Evolutionary conservation across 352 stramenopile species (phyloP), one percentile per base, ranked within the genome.

Genomic region (Globisporangium parvum): DNA sequence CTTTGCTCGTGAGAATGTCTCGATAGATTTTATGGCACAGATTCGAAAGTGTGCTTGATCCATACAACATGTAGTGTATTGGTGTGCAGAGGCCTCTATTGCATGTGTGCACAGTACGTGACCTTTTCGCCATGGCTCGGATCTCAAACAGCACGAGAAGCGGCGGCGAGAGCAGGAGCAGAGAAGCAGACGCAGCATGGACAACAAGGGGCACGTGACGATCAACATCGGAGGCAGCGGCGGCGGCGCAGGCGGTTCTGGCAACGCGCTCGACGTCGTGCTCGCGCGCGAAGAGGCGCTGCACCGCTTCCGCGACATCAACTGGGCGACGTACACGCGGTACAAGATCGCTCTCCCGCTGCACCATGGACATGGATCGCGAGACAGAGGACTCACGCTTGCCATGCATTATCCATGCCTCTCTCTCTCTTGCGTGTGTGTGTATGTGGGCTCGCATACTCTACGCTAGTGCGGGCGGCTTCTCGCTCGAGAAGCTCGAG

Each of bases 321-420:
- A 95, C 65, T 95, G 85, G 85, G 82, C 77, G 52, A 92, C 82
- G 21, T 95, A 95, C 70, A 92, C 85, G 55, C 82, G 85, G 82
- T 92, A 68, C 2, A 47, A 47, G 46, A 37, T 45, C 28, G 53
- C 26, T 23, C 23, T 31, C 23, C 9, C 6, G 2, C 45, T 57
- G 20, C 21, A 20, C 20, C 39, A n/a, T 44, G 15, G n/a, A n/a
- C n/a, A n/a, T 20, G 1, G 5, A 44, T 18, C 20, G 39, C 20
- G 39, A 18, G 39, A 20, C 26, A 15, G 12, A 23, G 23, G 17
- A 6, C 24, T 28, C 14, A 21, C 18, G 18, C 39, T 8, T 41
- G 47, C 47, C 6, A 41, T 52, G 18, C 12, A 50, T 50, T 37
- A 17, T 39, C n/a, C n/a, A n/a, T n/a, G n/a, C n/a, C n/a, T n/a